Conservation (phyloP, 768 basidiomycete genomes). For the Russula sp. region DNA sequence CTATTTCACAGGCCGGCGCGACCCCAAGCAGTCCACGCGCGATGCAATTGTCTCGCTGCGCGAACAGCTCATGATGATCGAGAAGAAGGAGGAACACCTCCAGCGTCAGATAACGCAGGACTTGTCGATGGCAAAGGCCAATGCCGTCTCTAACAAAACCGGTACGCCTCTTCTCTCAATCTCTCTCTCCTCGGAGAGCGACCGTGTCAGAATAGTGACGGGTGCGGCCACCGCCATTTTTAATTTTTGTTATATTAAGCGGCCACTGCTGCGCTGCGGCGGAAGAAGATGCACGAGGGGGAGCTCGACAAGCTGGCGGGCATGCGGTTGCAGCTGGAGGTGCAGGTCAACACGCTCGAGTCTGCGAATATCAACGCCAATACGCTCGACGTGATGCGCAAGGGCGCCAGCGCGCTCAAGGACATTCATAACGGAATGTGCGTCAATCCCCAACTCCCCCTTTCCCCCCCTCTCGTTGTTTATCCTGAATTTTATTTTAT, state of each 20-base stretch:
- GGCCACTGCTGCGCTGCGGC: slow-evolving; percentile 83
- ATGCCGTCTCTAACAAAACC: no score
- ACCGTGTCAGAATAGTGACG: no score
- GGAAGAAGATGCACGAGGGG: slow-evolving; percentile 85
- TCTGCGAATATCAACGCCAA: slow-evolving; percentile 97
- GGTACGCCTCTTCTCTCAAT: slow-evolving; percentile 31
- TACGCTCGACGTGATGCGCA: slow-evolving; percentile 97
- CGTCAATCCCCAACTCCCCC: slow-evolving; percentile 32
- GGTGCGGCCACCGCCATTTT: no score
- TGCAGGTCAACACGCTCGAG: slow-evolving; percentile 95
- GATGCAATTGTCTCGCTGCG: no score
- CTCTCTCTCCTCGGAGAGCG: background rate
- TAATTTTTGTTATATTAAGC: slow-evolving; percentile 38
- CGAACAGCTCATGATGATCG: no score
- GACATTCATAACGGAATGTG: slow-evolving; percentile 87
- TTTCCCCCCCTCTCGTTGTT: no score
- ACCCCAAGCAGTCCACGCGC: no score
- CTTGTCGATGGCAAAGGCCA: no score
- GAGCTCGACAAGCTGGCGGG: slow-evolving; percentile 84
- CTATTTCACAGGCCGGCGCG: no score
- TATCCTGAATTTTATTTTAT: no score
- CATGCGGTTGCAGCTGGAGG: slow-evolving; percentile 86
- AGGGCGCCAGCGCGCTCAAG: slow-evolving; percentile 83
- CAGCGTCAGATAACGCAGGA: no score
- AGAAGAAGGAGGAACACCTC: no score